Conservation (phyloP, 164 flowering plant species). For the Nymphaea colorata region DNA sequence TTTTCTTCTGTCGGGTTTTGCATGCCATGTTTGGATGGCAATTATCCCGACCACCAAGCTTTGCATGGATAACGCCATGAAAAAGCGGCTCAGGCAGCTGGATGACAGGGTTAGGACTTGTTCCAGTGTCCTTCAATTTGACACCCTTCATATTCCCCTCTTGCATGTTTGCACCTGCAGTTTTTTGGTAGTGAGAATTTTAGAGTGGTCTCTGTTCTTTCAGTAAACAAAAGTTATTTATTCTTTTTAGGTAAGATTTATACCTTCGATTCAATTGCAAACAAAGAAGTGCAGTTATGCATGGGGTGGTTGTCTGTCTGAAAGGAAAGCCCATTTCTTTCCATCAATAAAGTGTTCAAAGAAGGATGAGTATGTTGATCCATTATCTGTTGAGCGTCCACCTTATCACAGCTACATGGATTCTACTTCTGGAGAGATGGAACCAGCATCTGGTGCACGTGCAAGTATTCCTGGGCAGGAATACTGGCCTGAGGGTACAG, state of each 20-base stretch:
- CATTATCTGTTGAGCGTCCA: slow-evolving; percentile 48
- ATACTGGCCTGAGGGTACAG: slow-evolving; percentile 97
- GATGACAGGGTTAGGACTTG: too few relatives aligned
- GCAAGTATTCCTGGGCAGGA: slow-evolving; percentile 77
- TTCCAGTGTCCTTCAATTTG: too few relatives aligned
- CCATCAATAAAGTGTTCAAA: slow-evolving; percentile 57
- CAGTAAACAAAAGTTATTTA: background rate
- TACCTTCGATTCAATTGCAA: background rate
- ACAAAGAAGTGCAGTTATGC: slow-evolving; percentile 8
- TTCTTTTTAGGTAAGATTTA: background rate
- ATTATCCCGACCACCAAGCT: too few relatives aligned
- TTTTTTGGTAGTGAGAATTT: too few relatives aligned
- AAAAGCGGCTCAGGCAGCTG: too few relatives aligned
- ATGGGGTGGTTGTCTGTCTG: slow-evolving; percentile 3
- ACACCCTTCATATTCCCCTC: too few relatives aligned
- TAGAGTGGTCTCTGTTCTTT: too few relatives aligned
- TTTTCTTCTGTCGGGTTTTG: background rate
- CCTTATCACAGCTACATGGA: slow-evolving; percentile 71
- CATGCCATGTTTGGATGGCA: background rate
- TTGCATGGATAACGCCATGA: too few relatives aligned
- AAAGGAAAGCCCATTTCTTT: slow-evolving; percentile 14
- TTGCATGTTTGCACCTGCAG: too few relatives aligned
- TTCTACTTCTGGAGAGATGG: slow-evolving; percentile 79
- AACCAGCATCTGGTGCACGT: slow-evolving; percentile 94
- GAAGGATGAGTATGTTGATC: slow-evolving; percentile 29